These are phyloP conservation scores for Epichloe elymi DNA, from an alignment of 2,329 filamentous ascomycete genomes.

Conservation along the genomic window DNA sequence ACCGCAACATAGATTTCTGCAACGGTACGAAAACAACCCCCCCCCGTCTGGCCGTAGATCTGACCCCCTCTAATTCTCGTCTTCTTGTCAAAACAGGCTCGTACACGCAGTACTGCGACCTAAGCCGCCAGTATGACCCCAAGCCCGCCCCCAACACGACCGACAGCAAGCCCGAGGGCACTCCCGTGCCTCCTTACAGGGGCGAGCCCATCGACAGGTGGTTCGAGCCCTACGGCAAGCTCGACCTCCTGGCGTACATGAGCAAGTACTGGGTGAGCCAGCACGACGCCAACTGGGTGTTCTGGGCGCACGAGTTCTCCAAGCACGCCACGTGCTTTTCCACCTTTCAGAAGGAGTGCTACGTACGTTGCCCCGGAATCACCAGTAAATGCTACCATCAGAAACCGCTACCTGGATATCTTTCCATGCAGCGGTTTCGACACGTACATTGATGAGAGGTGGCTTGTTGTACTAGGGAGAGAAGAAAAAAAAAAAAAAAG, in stretches of 20 bases:
- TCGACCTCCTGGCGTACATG: conserved; percentile 52
- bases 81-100: conserved; percentile 27
- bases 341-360: conserved; percentile 52
- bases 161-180: conserved; percentile 37
- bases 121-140: conserved; percentile 52
- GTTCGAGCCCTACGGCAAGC: conserved; percentile 42
- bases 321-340: conserved; percentile 58
- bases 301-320: conserved; percentile 56
- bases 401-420: too few species aligned
- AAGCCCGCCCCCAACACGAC: conserved; percentile 49
- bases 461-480: too few species aligned
- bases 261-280: conserved; percentile 51
- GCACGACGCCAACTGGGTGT: conserved; percentile 38
- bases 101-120: conserved; percentile 56
- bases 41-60: conserved; percentile 8
- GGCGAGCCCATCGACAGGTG: conserved; percentile 46
- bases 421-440: too few species aligned
- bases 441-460: too few species aligned
- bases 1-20: conserved; percentile 25
- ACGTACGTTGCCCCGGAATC: conserved; percentile 18
- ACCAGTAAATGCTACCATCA: too few species aligned
- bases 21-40: conserved; percentile 18
- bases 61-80: background rate
- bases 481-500: too few species aligned
- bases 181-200: conserved; percentile 41